Conservation (phyloP, 495 filamentous ascomycete species). For the Penicillium robsamsonii region DNA sequence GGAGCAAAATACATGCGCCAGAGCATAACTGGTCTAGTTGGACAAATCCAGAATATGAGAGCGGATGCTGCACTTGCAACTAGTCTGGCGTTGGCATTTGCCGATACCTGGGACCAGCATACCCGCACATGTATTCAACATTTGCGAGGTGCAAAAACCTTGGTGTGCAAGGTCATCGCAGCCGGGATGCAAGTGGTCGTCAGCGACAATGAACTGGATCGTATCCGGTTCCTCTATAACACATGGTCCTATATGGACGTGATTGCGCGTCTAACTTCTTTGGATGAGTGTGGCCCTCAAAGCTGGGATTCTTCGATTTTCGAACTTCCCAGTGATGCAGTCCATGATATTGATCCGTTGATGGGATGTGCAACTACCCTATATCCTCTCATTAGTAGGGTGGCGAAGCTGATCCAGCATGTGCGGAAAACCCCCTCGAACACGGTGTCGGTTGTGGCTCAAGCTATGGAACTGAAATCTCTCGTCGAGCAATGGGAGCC, state of each 20-base stretch:
- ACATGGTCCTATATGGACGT: conserved; percentile 84
- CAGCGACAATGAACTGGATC: conserved; percentile 44
- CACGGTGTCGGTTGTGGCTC: conserved; percentile 58
- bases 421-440: conserved; percentile 59
- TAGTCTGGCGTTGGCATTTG: conserved; percentile 70
- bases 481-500: conserved; percentile 64
- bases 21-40: conserved; percentile 58
- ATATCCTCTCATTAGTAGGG: conserved; percentile 70
- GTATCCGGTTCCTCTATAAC: conserved; percentile 71
- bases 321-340: conserved; percentile 39
- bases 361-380: conserved; percentile 73
- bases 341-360: conserved; percentile 67
- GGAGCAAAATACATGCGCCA: conserved; percentile 73
- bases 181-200: conserved; percentile 34
- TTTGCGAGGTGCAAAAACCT: conserved; percentile 64
- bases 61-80: conserved; percentile 69
- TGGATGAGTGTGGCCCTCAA: conserved; percentile 56
- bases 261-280: conserved; percentile 69
- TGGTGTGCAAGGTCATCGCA: conserved; percentile 59
- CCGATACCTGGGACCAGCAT: conserved; percentile 76
- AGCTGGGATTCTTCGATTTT: conserved; percentile 49
- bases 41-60: conserved; percentile 60
- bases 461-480: conserved; percentile 64
- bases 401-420: conserved; percentile 64
- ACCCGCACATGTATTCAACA: conserved; percentile 74